A percentile compares a stretch with the other conserved stretches of the same genome.
Evolutionary conservation across 1,284 basidiomycete genomes (phyloP).

Genomic region (Pyrrhoderma lamaoense): DNA sequence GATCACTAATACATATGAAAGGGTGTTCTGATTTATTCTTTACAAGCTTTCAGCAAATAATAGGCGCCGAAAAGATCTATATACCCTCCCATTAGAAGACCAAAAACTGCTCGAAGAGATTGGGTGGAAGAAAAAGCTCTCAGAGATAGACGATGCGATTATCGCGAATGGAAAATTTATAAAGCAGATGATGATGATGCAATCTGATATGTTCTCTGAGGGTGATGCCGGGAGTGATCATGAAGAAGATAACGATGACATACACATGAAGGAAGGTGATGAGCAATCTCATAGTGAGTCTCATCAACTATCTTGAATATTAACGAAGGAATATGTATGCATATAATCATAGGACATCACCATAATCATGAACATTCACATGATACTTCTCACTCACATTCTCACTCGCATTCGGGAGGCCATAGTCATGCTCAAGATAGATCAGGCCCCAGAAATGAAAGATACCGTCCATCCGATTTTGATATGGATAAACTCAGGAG

Average conservation of each 20-base stretch:
- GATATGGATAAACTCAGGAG: slow-evolving; percentile 86
- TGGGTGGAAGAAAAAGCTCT: slow-evolving; percentile 62
- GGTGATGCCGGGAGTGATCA: slow-evolving; percentile 27
- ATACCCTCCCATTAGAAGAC: slow-evolving; percentile 52
- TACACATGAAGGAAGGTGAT: slow-evolving; percentile 6
- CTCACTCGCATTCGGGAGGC: slow-evolving; percentile 14
- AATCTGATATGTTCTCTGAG: slow-evolving; percentile 62
- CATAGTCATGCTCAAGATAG: slow-evolving; percentile 21
- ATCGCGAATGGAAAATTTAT: slow-evolving; percentile 64
- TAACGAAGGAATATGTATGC: no score
- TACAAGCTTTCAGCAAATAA: slow-evolving; percentile 66
- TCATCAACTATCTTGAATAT: not conserved
- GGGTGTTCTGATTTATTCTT: slow-evolving; percentile 4
- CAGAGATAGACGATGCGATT: slow-evolving; percentile 63
- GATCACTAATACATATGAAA: slow-evolving; percentile 8
- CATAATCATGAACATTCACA: slow-evolving; percentile 8
- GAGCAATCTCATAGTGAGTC: not conserved
- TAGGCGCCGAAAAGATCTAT: slow-evolving; percentile 65
- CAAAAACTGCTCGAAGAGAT: slow-evolving; percentile 50
- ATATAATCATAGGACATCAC: no score
- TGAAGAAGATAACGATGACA: slow-evolving; percentile 26
- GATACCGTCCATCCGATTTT: slow-evolving; percentile 51
- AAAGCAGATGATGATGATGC: slow-evolving; percentile 51
- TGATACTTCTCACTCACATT: slow-evolving; percentile 24
- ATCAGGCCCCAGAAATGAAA: slow-evolving; percentile 18